Evolutionary conservation across 2,329 filamentous ascomycete genomes (phyloP).

Genomic region (Nannizziopsis barbatae): DNA sequence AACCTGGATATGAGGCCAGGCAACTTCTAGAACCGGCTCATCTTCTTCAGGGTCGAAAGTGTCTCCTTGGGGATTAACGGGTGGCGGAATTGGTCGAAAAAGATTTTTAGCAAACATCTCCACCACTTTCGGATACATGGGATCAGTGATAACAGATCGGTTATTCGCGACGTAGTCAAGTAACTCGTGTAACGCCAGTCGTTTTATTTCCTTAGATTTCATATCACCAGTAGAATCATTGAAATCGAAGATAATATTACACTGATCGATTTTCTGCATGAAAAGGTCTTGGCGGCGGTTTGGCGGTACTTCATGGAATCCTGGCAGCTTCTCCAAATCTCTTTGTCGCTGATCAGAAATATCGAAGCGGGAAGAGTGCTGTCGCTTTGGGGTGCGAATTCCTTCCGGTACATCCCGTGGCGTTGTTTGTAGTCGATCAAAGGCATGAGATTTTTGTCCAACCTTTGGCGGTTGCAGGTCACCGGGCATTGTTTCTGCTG

Average conservation of each 20-base stretch:
- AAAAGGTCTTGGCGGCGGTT: constrained; percentile 92
- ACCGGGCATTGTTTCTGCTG: constrained; percentile 94
- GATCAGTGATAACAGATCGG: constrained; percentile 93
- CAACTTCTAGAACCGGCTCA: constrained; percentile 92
- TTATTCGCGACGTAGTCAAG: constrained; percentile 98
- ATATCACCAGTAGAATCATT: constrained; percentile 96
- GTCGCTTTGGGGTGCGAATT: constrained; percentile 85
- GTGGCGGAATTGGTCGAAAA: constrained; percentile 91
- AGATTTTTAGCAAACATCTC: constrained; percentile 99
- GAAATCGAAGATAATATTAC: constrained; percentile 99
- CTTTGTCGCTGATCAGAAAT: constrained; percentile 81
- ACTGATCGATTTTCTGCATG: constrained; percentile 99
- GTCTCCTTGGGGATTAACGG: constrained; percentile 94
- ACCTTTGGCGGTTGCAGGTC: constrained; percentile 90
- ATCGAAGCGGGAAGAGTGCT: constrained; percentile 95
- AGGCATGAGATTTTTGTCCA: constrained; percentile 77
- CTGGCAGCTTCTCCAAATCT: constrained; percentile 91
- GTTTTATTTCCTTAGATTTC: constrained; percentile 99
- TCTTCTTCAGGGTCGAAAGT: constrained; percentile 98
- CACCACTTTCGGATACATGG: constrained; percentile 96
- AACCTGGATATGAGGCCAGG: constrained; percentile 98
- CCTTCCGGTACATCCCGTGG: constrained; percentile 96
- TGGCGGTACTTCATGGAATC: constrained; percentile 93
- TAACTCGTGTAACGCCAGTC: constrained; percentile 85
- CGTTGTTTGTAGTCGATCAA: constrained; percentile 79